Evolutionary conservation across 352 stramenopile species (phyloP).

Genomic region (Phytopythium aichiense): DNA sequence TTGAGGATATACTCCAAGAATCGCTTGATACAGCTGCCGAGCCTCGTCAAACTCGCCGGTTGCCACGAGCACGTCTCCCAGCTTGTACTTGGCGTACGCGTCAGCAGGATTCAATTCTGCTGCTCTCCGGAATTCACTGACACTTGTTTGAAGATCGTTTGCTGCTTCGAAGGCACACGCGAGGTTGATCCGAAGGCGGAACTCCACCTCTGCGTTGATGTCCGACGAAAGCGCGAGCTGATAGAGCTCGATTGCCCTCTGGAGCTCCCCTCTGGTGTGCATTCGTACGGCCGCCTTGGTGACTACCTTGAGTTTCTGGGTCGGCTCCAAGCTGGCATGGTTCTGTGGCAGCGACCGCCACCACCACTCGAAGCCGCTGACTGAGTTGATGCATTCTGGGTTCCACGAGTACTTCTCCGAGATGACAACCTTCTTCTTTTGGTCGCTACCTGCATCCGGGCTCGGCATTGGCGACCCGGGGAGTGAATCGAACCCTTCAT

Average conservation of each 20-base stretch:
- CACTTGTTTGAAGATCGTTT: slow-evolving; percentile 28
- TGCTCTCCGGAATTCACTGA: slow-evolving; percentile 38
- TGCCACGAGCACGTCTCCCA: slow-evolving; percentile 40
- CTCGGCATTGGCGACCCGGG: slow-evolving; percentile 31
- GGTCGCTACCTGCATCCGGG: slow-evolving; percentile 13
- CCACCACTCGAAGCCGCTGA: slow-evolving; percentile 80
- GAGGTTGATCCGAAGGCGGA: slow-evolving; percentile 65
- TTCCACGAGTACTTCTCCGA: slow-evolving; percentile 72
- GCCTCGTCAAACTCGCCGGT: slow-evolving; percentile 38
- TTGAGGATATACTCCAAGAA: slow-evolving; percentile 47
- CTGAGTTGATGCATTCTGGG: slow-evolving; percentile 68
- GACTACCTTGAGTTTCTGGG: slow-evolving; percentile 78
- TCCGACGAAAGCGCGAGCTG: slow-evolving; percentile 50
- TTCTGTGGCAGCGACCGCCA: slow-evolving; percentile 68
- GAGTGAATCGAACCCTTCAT: slow-evolving; percentile 21
- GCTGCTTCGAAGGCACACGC: slow-evolving; percentile 53
- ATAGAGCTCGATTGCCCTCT: slow-evolving; percentile 70
- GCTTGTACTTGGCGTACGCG: slow-evolving; percentile 54
- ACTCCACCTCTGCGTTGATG: slow-evolving; percentile 50
- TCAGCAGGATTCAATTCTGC: slow-evolving; percentile 41
- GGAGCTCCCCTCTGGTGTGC: slow-evolving; percentile 58
- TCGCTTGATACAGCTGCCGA: slow-evolving; percentile 28
- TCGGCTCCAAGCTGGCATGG: slow-evolving; percentile 53
- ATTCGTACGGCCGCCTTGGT: slow-evolving; percentile 67
- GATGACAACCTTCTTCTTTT: slow-evolving; percentile 31